Evolutionary conservation across 2,329 filamentous ascomycete genomes (phyloP), one percentile per base, ranked within the genome.

Genomic region (Emydomyces testavorans): DNA sequence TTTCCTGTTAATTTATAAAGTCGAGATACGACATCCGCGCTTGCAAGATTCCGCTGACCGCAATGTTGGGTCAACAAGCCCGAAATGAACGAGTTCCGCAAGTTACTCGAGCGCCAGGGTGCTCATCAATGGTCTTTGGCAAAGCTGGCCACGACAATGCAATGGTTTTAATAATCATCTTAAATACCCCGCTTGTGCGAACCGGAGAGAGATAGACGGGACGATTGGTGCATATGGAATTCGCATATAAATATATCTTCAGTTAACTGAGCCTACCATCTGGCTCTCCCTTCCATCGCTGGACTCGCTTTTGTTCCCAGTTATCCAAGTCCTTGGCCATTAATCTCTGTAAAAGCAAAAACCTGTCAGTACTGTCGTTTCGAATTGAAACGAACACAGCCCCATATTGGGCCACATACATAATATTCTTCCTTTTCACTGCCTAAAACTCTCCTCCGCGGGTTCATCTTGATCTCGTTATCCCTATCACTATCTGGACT

Each of bases 241-340:
- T 10, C 16, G 32, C 11, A 23, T 37, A 11, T 8, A 11, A 28
- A 15, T 26, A 37, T 24, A 13, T 3, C 13, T 24, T 15, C 15
- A 11, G 23, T 38, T 35, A 43, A 34, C 28, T 43, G 28, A 46
- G 34, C 24, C 85, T 77, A 28, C 90, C 90, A 64, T 98, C 90
- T 52, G 79, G 83, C 66, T 98, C 93, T 56, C 92, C 92, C 16
- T 85, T 81, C 52, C 95, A 75, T 62, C 92, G 75, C 70, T 94
- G 80, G 8, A 96, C 88, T 46, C 93, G 80, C 68, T 92, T 93
- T 69, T 96, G 92, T 65, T 96, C 90, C 92, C 92, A 98, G 61
- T 87, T 78, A 60, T 98, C 90, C 52, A 96, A 70, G 62, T 96
- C 92, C 65, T 93, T 94, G 26, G 85, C 85, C 57, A 86, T 84